phyloP scores from a whole-genome alignment of 23 red algal genomes.

The Porphyridium purpureum region DNA sequence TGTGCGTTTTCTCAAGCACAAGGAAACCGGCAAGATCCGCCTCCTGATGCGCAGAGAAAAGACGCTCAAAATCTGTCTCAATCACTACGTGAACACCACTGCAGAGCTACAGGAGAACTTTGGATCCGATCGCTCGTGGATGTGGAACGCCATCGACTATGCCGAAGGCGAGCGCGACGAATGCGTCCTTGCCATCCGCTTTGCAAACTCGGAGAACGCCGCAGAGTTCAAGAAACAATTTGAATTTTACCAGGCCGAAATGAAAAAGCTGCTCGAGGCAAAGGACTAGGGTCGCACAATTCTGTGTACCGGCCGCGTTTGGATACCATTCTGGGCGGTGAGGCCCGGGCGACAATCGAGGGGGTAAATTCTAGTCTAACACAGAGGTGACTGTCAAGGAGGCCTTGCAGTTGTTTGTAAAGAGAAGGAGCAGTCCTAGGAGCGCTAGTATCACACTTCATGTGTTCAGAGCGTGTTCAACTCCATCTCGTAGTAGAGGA shows the following conservation, averaged over 20 bases:
- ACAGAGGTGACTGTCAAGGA: no score
- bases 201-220: constrained; percentile 65
- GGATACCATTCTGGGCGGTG: no score
- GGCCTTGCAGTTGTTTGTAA: no score
- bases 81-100: constrained; percentile 72
- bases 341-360: no score
- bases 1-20: constrained; percentile 66
- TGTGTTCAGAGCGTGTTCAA: no score
- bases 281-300: no score
- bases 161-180: constrained; percentile 90
- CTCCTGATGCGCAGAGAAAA: constrained; percentile 93
- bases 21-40: constrained; percentile 58
- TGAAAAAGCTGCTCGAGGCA: constrained; percentile 3
- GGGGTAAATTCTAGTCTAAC: no score
- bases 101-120: constrained; percentile 87
- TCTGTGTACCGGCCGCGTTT: no score
- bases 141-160: constrained; percentile 89
- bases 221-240: constrained; percentile 39
- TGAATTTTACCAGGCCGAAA: background rate
- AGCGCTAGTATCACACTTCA: no score
- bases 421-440: no score
- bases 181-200: constrained; percentile 73
- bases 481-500: no score
- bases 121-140: constrained; percentile 90
- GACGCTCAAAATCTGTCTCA: constrained; percentile 95